Base-by-base conservation (phyloP, 345 rosid species). In the Boechera retrofracta region DNA sequence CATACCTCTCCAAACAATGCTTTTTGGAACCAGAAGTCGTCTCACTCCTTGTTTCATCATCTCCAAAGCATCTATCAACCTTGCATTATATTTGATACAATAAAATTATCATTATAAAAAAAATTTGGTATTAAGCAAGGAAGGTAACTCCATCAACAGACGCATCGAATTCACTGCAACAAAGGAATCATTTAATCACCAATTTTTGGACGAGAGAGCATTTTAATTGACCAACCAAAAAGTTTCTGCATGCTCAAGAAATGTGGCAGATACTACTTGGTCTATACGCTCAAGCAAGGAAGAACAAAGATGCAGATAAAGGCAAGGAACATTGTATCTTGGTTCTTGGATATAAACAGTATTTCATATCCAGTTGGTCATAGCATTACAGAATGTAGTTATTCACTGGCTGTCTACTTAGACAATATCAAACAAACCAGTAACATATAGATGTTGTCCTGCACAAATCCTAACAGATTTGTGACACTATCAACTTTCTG, bases 41-140 rank as follows among this genome's bases (percentile, higher is more conserved):
- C 87, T 86, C 66, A 87, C 97, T 11, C 97, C 98, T 70, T 95
- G 98, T 87, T 91, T 95, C 97, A 93, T 95, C 99, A 92, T 95
- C 84, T 92, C 99, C 77, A 95, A 61, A 7, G 97, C 98, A 77
- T 95, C 99, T 55, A 95, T 88, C 84, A 95, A 81, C 81, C 99
- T 95, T 74, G 54, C 79, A 70, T 57, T 64, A 71, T 28, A 66
- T 69, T 26, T 41, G n/a, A 53, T 4, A 73, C 72, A 68, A 47
- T 49, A 80, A n/a, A 67, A 38, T 61, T 16, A 32, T 26, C 73
- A 71, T 66, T 16, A 69, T 63, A 26, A 54, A 60, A 15, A 69
- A 0, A 68, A 26, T 2, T 18, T 62, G 4, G 4, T 48, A 31
- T 18, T 15, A 71, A 10, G 4, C 66, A 44, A 70, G 44, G 10